phyloP scores from a whole-genome alignment of 1,139 yeast species.

The Taphrina communis region DNA sequence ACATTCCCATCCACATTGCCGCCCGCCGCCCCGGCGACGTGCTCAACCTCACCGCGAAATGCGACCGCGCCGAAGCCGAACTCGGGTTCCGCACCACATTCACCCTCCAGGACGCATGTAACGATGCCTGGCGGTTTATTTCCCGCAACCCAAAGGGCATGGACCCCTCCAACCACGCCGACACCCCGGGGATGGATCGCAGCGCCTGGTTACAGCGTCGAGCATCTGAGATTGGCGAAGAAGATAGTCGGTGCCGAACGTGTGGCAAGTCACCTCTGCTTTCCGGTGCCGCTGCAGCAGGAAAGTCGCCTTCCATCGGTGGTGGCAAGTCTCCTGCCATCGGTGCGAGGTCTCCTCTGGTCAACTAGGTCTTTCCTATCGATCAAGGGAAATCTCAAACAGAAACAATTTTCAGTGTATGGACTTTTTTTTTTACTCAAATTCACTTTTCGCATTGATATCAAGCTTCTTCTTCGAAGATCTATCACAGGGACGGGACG shows the following conservation, averaged over 20 bases:
- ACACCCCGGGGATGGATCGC: slow-evolving; percentile 34
- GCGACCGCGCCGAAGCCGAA: slow-evolving; percentile 69
- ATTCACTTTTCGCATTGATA: too few relatives aligned
- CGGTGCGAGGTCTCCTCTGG: neutral
- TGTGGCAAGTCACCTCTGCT: slow-evolving; percentile 24
- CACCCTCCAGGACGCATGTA: slow-evolving; percentile 68
- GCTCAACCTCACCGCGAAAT: slow-evolving; percentile 72
- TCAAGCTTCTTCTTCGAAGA: too few relatives aligned
- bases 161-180: slow-evolving; percentile 34
- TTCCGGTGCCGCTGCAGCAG: neutral
- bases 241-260: slow-evolving; percentile 27
- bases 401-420: too few relatives aligned
- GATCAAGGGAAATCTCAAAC: too few relatives aligned
- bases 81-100: slow-evolving; percentile 68
- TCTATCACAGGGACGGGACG: too few relatives aligned
- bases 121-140: slow-evolving; percentile 81
- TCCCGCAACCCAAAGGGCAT: slow-evolving; percentile 61
- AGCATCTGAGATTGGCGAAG: slow-evolving; percentile 28
- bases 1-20: slow-evolving; percentile 67
- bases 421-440: too few relatives aligned
- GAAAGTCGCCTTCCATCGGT: slow-evolving; percentile 7
- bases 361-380: neutral
- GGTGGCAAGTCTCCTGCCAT: neutral
- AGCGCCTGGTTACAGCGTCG: slow-evolving; percentile 20
- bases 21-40: slow-evolving; percentile 83